These are phyloP conservation scores for Ambrosiella xylebori DNA, from an alignment of 2,329 filamentous ascomycete species.

Conservation along the genomic window DNA sequence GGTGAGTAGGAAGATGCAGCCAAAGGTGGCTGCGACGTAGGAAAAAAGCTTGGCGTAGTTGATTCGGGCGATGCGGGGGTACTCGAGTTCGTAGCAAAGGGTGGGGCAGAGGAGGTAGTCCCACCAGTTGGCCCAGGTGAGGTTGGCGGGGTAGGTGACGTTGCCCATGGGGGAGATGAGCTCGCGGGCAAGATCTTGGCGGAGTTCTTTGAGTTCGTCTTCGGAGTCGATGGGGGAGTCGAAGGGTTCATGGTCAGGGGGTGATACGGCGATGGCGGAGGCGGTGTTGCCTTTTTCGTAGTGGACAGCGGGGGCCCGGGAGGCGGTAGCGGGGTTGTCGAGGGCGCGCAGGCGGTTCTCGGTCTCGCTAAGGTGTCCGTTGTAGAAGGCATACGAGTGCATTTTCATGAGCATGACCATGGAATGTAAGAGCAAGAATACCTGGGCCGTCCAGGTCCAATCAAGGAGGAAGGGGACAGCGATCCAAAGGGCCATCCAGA, in stretches of 20 bases:
- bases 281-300: conserved; percentile 43
- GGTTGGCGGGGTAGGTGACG: conserved; percentile 76
- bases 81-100: conserved; percentile 93
- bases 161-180: conserved; percentile 80
- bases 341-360: conserved; percentile 63
- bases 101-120: conserved; percentile 89
- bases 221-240: conserved; percentile 18
- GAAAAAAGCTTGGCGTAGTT: conserved; percentile 67
- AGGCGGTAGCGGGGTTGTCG: conserved; percentile 53
- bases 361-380: conserved; percentile 81
- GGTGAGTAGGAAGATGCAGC: conserved; percentile 88
- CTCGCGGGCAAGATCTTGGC: conserved; percentile 77
- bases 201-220: conserved; percentile 48
- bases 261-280: conserved; percentile 16
- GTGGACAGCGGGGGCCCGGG: conserved; percentile 50
- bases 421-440: conserved; percentile 82
- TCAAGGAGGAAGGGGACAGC: conserved; percentile 65
- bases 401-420: conserved; percentile 96
- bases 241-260: conserved; percentile 17
- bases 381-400: conserved; percentile 97
- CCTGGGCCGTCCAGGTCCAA: conserved; percentile 96
- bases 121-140: conserved; percentile 63
- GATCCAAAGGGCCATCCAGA: conserved; percentile 73
- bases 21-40: conserved; percentile 80
- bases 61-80: conserved; percentile 60